Conservation (phyloP, 306 rosid species). For the Cucurbita ficifolia region DNA sequence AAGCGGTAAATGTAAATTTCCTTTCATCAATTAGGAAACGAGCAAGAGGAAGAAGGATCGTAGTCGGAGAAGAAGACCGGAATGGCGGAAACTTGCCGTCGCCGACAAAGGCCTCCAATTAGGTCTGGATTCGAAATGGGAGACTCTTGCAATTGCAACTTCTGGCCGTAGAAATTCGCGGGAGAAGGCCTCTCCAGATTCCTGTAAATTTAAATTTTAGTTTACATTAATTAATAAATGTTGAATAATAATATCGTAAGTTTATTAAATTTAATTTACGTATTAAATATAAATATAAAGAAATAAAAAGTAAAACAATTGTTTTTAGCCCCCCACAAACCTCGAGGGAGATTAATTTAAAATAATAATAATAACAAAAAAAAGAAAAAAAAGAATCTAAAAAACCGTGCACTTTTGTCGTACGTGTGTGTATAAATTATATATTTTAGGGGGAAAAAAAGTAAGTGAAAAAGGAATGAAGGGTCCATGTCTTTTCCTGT, state of each 20-base stretch:
- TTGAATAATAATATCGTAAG: too few relatives aligned
- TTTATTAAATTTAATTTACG: too few relatives aligned
- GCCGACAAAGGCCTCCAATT: background rate
- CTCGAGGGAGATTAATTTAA: too few relatives aligned
- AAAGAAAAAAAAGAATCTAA: conserved; percentile 12
- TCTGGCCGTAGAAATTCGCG: background rate
- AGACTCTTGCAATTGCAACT: background rate
- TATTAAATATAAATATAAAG: too few relatives aligned
- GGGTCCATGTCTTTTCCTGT: conserved; percentile 42
- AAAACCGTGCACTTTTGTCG: conserved; percentile 60
- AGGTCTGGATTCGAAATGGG: background rate
- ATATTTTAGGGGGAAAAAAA: background rate
- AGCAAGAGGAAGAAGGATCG: background rate
- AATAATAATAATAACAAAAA: too few relatives aligned
- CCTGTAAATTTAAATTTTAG: background rate
- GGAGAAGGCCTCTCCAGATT: background rate
- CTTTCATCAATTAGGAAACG: background rate
- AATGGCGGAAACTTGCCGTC: background rate
- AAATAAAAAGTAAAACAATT: too few relatives aligned
- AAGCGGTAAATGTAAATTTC: background rate
- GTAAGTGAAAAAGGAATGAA: conserved; percentile 4
- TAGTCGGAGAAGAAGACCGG: background rate
- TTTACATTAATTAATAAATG: too few relatives aligned
- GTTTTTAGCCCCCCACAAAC: too few relatives aligned
- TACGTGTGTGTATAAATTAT: conserved; percentile 35